These are phyloP conservation scores for Pistacia atlantica DNA, from an alignment of 345 rosid species.

Conservation along the genomic window DNA sequence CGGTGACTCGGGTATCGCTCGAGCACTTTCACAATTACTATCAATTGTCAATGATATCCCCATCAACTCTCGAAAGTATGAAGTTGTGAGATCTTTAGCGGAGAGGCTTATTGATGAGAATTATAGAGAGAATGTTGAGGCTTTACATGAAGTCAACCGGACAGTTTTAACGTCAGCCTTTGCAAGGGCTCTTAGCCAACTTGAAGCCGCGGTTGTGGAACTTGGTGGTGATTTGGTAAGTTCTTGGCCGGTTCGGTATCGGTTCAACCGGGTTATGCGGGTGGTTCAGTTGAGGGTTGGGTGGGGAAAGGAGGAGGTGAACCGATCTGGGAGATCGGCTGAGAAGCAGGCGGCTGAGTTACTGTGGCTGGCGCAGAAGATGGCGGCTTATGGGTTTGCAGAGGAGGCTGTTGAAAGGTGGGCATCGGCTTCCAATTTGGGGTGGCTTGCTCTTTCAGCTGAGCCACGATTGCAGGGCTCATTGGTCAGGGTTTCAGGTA, in stretches of 20 bases:
- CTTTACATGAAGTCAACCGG: constrained; percentile 58
- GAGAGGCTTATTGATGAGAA: constrained; percentile 82
- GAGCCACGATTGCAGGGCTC: constrained; percentile 77
- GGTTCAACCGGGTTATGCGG: constrained; percentile 49
- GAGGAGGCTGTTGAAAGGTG: constrained; percentile 79
- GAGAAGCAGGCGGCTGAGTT: constrained; percentile 89
- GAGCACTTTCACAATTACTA: constrained; percentile 73
- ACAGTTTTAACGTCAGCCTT: constrained; percentile 63
- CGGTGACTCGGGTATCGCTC: constrained; percentile 60
- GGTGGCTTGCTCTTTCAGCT: constrained; percentile 64
- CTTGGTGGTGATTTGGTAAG: constrained; percentile 20
- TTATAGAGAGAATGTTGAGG: constrained; percentile 41
- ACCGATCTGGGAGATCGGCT: constrained; percentile 38
- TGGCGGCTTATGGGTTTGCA: constrained; percentile 63
- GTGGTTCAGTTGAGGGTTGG: constrained; percentile 29
- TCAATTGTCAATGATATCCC: constrained; percentile 64
- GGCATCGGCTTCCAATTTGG: constrained; percentile 83
- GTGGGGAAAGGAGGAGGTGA: constrained; percentile 45
- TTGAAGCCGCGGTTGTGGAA: constrained; percentile 53
- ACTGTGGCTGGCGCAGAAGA: constrained; percentile 78
- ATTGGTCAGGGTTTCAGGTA: constrained; percentile 75
- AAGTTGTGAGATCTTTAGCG: constrained; percentile 69
- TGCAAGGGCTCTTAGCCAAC: constrained; percentile 55
- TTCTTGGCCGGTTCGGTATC: constrained; percentile 25
- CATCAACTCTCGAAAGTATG: constrained; percentile 79